Evolutionary conservation across 2,329 filamentous ascomycete genomes (phyloP).

Genomic region (Aspergillus sp.): DNA sequence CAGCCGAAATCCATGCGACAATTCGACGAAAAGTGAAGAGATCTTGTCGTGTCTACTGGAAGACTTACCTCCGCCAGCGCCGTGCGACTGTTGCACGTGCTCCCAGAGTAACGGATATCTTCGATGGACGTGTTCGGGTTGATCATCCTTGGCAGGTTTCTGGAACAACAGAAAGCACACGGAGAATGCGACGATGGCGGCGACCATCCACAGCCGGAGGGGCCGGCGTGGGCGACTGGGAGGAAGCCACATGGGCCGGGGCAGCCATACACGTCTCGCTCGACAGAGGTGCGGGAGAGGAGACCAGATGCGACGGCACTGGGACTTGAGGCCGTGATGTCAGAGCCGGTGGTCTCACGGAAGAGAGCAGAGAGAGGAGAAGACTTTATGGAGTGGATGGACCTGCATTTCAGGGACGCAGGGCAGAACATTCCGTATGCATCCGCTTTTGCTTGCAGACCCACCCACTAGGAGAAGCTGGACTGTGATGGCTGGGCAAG

Average conservation of each 20-base stretch:
- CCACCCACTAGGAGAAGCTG: no score
- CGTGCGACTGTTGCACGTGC: neutral
- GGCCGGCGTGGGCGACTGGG: neutral
- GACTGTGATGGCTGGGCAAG: no score
- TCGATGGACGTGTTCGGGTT: neutral
- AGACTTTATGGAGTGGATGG: no score
- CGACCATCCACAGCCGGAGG: neutral
- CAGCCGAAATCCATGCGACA: neutral
- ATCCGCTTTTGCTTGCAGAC: no score
- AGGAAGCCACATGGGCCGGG: neutral
- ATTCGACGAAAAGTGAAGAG: neutral
- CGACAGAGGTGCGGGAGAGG: no score
- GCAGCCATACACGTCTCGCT: neutral
- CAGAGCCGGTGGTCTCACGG: no score
- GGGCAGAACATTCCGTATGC: no score
- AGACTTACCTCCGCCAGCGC: neutral
- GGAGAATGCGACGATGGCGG: neutral
- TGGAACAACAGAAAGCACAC: neutral
- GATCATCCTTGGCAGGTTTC: neutral
- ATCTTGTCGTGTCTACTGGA: neutral
- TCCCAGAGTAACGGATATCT: constrained; percentile 1
- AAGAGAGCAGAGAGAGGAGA: no score
- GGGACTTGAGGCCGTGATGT: no score
- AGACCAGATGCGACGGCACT: no score
- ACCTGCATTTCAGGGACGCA: no score